phyloP scores from a whole-genome alignment of 2,329 filamentous ascomycete genomes.

The Trichocomaceae sp. region DNA sequence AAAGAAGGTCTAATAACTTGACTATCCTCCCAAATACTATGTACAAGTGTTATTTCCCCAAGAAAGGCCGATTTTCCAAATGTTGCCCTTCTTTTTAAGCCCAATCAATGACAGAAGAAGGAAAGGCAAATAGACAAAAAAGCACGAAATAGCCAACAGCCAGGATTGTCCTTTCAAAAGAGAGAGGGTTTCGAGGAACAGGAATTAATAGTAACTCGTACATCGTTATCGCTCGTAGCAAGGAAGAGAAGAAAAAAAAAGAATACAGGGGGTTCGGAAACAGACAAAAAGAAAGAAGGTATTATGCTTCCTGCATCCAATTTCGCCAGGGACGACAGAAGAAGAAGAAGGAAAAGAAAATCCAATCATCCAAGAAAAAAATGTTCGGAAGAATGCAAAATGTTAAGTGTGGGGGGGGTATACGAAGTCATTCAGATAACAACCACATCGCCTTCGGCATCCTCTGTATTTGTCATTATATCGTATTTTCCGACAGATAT shows the following conservation, averaged over 20 bases:
- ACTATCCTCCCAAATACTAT: conserved; percentile 1
- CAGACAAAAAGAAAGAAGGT: not conserved
- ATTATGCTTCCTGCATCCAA: conserved; percentile 6
- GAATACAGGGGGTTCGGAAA: conserved; percentile 12
- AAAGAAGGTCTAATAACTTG: not conserved
- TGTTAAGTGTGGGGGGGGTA: no score
- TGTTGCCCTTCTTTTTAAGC: not conserved
- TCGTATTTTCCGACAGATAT: conserved; percentile 40
- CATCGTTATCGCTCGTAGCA: not conserved
- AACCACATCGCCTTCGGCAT: conserved; percentile 41
- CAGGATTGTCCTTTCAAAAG: not conserved
- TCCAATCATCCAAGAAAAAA: not conserved
- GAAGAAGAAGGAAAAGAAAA: not conserved
- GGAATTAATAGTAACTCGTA: not conserved
- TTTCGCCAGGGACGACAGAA: conserved; percentile 9
- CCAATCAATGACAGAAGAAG: not conserved
- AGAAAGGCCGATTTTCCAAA: not conserved
- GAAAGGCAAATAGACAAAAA: not conserved
- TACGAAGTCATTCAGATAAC: conserved; percentile 31
- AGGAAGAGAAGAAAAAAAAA: not conserved
- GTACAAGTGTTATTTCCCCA: not conserved
- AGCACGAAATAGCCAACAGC: not conserved
- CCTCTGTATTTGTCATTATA: conserved; percentile 40
- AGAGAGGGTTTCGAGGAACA: not conserved
- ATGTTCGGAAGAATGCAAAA: not conserved